These are phyloP conservation scores for Aspergillus caelatus DNA, from an alignment of 2,329 filamentous ascomycete species.

Conservation along the genomic window DNA sequence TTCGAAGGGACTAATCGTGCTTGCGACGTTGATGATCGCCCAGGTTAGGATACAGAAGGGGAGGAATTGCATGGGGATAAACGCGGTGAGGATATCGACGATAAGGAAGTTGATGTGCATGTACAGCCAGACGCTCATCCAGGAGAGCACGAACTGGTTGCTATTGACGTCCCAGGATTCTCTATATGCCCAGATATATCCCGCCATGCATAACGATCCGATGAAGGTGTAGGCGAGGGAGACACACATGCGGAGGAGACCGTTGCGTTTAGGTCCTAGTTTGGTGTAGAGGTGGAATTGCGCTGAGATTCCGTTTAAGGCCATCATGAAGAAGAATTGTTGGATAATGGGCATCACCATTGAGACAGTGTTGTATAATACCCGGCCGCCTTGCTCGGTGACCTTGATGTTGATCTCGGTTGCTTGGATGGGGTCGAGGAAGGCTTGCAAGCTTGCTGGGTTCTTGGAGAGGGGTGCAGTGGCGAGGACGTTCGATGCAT, in stretches of 20 bases:
- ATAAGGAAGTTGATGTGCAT: constrained; percentile 45
- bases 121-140: constrained; percentile 45
- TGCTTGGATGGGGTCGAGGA: constrained; percentile 40
- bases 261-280: constrained; percentile 1
- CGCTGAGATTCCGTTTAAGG: constrained; percentile 43
- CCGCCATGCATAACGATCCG: constrained; percentile 7
- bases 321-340: constrained; percentile 51
- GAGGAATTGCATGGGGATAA: constrained; percentile 39
- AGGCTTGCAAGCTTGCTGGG: constrained; percentile 29
- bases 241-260: constrained; percentile 9
- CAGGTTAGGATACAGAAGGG: constrained; percentile 46
- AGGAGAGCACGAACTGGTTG: constrained; percentile 41
- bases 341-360: constrained; percentile 46
- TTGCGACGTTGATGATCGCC: constrained; percentile 44
- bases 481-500: constrained; percentile 30
- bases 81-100: constrained; percentile 43
- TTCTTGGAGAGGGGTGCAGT: constrained; percentile 24
- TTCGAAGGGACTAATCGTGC: constrained; percentile 43
- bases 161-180: constrained; percentile 19
- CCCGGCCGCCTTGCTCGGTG: constrained; percentile 38
- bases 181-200: constrained; percentile 18
- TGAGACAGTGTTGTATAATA: constrained; percentile 45
- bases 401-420: constrained; percentile 38
- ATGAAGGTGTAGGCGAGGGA: constrained; percentile 14
- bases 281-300: constrained; percentile 25